Conservation (phyloP, 2,329 filamentous ascomycete genomes). For the Drechslera avenae region DNA sequence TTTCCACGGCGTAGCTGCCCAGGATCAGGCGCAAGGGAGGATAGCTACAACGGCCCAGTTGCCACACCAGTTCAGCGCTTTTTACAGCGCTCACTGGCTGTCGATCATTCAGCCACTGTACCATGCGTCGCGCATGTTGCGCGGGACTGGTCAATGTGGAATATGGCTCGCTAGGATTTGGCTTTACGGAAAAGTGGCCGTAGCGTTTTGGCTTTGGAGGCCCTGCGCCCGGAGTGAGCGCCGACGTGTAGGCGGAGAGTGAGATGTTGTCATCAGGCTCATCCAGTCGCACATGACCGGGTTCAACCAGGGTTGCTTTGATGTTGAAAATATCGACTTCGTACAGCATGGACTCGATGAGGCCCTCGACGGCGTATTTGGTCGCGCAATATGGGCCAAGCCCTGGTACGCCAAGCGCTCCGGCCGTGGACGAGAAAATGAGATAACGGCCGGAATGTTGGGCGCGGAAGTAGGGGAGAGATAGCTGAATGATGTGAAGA, state of each 20-base stretch:
- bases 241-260: slow-evolving; percentile 27
- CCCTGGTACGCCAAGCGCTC: slow-evolving; percentile 90
- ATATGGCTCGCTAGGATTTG: slow-evolving; percentile 77
- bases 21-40: slow-evolving; percentile 85
- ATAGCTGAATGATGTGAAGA: slow-evolving; percentile 87
- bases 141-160: slow-evolving; percentile 77
- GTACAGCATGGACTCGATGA: slow-evolving; percentile 96
- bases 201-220: slow-evolving; percentile 70
- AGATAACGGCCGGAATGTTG: slow-evolving; percentile 79
- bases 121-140: slow-evolving; percentile 84
- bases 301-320: slow-evolving; percentile 91
- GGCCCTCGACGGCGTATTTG: slow-evolving; percentile 93
- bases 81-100: slow-evolving; percentile 93
- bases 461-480: slow-evolving; percentile 83
- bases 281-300: slow-evolving; percentile 84
- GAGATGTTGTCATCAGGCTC: slow-evolving; percentile 65
- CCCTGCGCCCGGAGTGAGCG: slow-evolving; percentile 39
- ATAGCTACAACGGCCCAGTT: slow-evolving; percentile 92
- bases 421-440: slow-evolving; percentile 92
- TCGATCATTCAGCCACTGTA: slow-evolving; percentile 91
- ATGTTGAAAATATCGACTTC: slow-evolving; percentile 91
- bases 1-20: slow-evolving; percentile 94
- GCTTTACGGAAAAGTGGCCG: slow-evolving; percentile 91
- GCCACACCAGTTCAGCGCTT: slow-evolving; percentile 90
- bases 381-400: slow-evolving; percentile 94